Conservation (phyloP, 2,329 filamentous ascomycete species). For the Drechslera avenae region DNA sequence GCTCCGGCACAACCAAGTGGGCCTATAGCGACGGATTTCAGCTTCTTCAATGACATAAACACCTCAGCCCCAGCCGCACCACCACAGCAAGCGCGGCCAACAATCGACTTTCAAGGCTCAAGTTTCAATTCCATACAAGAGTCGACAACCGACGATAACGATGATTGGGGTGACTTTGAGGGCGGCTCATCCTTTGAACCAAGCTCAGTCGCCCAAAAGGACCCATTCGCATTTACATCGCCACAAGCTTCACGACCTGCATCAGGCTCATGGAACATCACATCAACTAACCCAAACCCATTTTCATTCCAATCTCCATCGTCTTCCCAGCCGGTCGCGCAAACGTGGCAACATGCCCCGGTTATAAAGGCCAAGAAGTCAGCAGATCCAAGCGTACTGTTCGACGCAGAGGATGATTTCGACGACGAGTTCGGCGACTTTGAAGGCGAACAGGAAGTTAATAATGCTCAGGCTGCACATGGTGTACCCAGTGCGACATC, state of each 20-base stretch:
- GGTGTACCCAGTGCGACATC: constrained; percentile 11
- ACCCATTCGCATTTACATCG: constrained; percentile 25
- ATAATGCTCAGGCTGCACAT: constrained; percentile 1
- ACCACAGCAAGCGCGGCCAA: constrained; percentile 15
- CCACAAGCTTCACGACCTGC: constrained; percentile 16
- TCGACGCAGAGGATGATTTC: constrained; percentile 47
- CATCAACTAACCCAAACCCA: constrained; percentile 13
- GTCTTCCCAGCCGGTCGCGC: constrained; percentile 14
- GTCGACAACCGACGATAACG: constrained; percentile 30
- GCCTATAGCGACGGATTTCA: constrained; percentile 32
- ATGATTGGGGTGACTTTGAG: constrained; percentile 52
- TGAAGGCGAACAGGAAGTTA: constrained; percentile 27
- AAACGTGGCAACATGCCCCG: constrained; percentile 33
- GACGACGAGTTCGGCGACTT: constrained; percentile 47
- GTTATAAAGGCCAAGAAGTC: constrained; percentile 41
- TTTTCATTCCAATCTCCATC: constrained; percentile 17
- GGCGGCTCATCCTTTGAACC: constrained; percentile 30
- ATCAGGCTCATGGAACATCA: constrained; percentile 15
- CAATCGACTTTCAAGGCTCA: constrained; percentile 12
- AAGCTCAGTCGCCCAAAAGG: constrained; percentile 16
- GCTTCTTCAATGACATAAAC: constrained; percentile 44
- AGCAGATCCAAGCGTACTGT: constrained; percentile 46
- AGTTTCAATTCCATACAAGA: not conserved
- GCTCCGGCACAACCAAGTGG: not conserved
- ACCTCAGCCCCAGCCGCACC: constrained; percentile 20